These are phyloP conservation scores for Euphorbia schlechtendalii DNA, from an alignment of 441 rosid species.

Conservation along the genomic window DNA sequence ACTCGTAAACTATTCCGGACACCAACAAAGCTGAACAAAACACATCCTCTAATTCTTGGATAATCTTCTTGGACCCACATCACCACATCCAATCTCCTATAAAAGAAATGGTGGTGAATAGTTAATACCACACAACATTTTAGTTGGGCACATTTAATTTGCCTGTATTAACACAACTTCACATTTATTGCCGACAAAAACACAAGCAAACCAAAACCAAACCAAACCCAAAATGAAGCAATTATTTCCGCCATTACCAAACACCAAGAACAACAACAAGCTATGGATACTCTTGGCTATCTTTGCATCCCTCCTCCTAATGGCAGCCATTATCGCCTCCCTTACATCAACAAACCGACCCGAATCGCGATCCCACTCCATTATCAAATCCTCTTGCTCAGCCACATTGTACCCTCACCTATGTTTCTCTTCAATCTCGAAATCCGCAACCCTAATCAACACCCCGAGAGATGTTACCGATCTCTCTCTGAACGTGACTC, in stretches of 20 bases:
- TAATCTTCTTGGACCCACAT: too few species aligned
- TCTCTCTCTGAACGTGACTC: slow-evolving; percentile 37
- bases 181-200: too few species aligned
- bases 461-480: slow-evolving; percentile 42
- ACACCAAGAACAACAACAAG: slow-evolving; percentile 6
- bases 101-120: too few species aligned
- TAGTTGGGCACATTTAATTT: too few species aligned
- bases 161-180: too few species aligned
- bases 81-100: too few species aligned
- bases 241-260: slow-evolving; percentile 6
- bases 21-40: too few species aligned
- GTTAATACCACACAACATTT: too few species aligned
- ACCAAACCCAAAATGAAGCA: neutral
- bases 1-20: too few species aligned
- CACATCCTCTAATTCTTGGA: too few species aligned
- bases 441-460: slow-evolving; percentile 20
- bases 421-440: slow-evolving; percentile 42
- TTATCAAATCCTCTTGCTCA: slow-evolving; percentile 48
- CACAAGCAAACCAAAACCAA: too few species aligned
- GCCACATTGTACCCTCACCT: slow-evolving; percentile 47
- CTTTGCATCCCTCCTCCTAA: slow-evolving; percentile 21
- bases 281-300: slow-evolving; percentile 17
- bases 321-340: slow-evolving; percentile 8
- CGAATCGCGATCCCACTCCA: slow-evolving; percentile 6
- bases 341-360: too few species aligned